A percentile compares a stretch with the other conserved stretches of the same genome.
Evolutionary conservation across 129 eudicot genomes (phyloP).

Genomic region (Artemisia annua): DNA sequence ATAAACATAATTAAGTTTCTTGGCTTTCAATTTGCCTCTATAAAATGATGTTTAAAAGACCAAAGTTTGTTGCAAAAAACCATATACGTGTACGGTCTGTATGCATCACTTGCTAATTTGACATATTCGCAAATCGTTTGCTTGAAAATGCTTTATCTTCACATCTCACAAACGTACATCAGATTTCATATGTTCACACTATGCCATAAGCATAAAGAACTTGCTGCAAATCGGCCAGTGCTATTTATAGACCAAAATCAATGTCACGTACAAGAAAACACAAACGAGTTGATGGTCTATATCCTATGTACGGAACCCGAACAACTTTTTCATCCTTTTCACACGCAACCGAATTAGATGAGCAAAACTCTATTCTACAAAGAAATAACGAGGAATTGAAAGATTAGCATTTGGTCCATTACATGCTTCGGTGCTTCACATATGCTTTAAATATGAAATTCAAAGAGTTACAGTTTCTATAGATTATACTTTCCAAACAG

Average conservation of each 20-base stretch:
- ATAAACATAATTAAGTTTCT: no score
- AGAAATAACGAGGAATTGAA: background rate
- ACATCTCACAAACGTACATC: background rate
- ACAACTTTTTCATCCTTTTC: background rate
- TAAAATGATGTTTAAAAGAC: no score
- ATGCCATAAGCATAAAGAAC: background rate
- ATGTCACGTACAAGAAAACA: conserved; percentile 11
- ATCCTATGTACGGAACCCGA: conserved; percentile 11
- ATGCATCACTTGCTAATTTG: background rate
- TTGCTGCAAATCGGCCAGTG: background rate
- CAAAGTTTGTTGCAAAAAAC: background rate
- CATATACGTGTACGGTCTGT: background rate
- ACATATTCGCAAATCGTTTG: background rate
- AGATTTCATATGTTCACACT: no score
- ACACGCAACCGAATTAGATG: background rate
- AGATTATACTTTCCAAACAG: no score
- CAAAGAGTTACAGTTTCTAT: no score
- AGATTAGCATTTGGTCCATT: conserved; percentile 2
- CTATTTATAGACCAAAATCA: no score
- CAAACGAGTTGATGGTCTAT: background rate
- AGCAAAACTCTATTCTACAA: background rate
- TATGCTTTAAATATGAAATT: no score
- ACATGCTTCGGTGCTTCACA: background rate
- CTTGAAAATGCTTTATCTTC: background rate
- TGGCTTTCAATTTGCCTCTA: no score